Conservation (phyloP, 2,329 filamentous ascomycete genomes). For the Cytospora schulzeri region DNA sequence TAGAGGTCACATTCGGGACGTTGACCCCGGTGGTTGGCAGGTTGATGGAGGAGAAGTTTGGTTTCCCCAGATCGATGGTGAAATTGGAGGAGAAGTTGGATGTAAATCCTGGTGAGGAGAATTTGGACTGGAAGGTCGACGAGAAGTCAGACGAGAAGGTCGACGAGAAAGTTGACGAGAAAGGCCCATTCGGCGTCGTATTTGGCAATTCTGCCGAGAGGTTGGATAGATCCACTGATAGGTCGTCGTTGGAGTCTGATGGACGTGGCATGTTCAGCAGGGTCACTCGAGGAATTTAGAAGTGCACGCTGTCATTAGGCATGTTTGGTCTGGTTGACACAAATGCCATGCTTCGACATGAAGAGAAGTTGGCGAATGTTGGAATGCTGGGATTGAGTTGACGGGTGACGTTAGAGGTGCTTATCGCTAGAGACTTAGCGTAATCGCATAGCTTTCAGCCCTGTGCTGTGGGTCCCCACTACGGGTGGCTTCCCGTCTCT, state of each 20-base stretch:
- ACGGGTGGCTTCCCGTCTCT: no score
- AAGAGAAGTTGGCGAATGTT: background rate
- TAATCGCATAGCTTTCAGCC: no score
- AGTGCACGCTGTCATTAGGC: background rate
- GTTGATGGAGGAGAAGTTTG: slow-evolving; percentile 14
- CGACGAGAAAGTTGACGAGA: slow-evolving; percentile 14
- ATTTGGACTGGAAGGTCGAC: slow-evolving; percentile 11
- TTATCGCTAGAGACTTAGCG: no score
- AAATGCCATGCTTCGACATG: no score
- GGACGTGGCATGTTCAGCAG: slow-evolving; percentile 8
- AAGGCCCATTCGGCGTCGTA: background rate
- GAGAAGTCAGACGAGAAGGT: slow-evolving; percentile 4
- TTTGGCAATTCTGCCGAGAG: background rate
- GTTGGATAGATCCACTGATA: slow-evolving; percentile 14
- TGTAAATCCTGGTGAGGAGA: slow-evolving; percentile 10
- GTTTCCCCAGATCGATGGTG: slow-evolving; percentile 7
- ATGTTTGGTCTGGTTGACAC: no score
- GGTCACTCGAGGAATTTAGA: background rate
- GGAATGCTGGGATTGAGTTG: no score
- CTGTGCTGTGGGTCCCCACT: no score
- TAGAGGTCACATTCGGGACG: slow-evolving; percentile 12
- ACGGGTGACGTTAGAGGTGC: no score
- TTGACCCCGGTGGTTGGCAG: slow-evolving; percentile 4
- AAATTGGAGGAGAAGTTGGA: slow-evolving; percentile 9
- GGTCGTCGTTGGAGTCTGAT: background rate